These are phyloP conservation scores for Puccinia novopanici DNA, from an alignment of 1,284 basidiomycete species.

Conservation along the genomic window DNA sequence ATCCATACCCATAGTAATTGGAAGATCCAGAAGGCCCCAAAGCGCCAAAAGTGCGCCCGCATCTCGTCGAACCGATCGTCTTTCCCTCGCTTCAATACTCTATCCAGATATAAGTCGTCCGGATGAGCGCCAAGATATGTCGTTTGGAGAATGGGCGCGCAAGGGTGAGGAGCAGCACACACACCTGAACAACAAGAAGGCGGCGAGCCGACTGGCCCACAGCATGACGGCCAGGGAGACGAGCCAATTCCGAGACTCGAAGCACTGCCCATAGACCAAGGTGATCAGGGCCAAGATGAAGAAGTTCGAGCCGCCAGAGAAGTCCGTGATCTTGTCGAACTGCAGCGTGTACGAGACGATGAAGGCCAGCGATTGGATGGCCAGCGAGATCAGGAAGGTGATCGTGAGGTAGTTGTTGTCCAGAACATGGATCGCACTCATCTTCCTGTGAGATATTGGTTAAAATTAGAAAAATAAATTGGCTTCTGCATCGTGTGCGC, in stretches of 20 bases:
- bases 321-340: slow-evolving; percentile 70
- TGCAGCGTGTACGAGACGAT: slow-evolving; percentile 67
- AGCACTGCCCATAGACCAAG: slow-evolving; percentile 65
- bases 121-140: no score
- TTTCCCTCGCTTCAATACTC: slow-evolving; percentile 69
- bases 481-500: no score
- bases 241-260: slow-evolving; percentile 62
- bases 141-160: no score
- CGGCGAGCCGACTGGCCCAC: slow-evolving; percentile 64
- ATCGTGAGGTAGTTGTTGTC: slow-evolving; percentile 71
- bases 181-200: slow-evolving; percentile 66
- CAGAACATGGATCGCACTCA: slow-evolving; percentile 61
- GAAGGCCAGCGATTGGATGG: slow-evolving; percentile 70
- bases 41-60: slow-evolving; percentile 69
- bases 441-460: no score
- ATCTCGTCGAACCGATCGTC: slow-evolving; percentile 72
- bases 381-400: slow-evolving; percentile 69
- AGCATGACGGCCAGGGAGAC: slow-evolving; percentile 67
- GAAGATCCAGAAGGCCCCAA: slow-evolving; percentile 64
- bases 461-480: no score
- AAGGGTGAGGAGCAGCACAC: slow-evolving; percentile 52
- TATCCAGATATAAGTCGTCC: no score
- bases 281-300: slow-evolving; percentile 66
- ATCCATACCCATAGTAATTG: slow-evolving; percentile 69
- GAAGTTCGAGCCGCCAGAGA: slow-evolving; percentile 67